Evolutionary conservation across 352 stramenopile genomes (phyloP), one percentile per base, ranked within the genome.

Genomic region (Phytophthora boehmeriae): DNA sequence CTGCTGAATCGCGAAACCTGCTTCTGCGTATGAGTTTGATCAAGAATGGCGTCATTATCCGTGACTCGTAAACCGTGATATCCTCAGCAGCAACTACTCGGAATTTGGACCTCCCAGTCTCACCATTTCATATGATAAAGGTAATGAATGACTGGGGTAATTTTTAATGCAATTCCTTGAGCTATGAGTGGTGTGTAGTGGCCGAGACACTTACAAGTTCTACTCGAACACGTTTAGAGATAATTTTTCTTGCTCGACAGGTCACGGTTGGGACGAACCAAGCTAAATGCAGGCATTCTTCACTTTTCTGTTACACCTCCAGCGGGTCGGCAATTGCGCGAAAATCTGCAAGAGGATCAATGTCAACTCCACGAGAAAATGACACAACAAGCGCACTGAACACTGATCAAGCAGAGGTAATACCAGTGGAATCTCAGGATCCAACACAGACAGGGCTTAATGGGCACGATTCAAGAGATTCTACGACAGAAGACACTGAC

Each of bases 11-110:
- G 25, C 79, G 86, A 51, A 91, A 92, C 53, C 43, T 95, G 27
- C 76, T 94, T 34, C 59, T 96, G 38, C 88, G 88, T 54, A 94
- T 95, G 83, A 94, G 83, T 60, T 38, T 96, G 59, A 60, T 96
- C 17, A 95, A 96, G 63, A 93, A 93, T 71, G 83, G 86, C 67
- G 63, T 95, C 48, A 75, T 94, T 55, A 86, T 95, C 28, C 80
- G 86, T 50, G 86, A 92, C n/a, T 59, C 68, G 19, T 90, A 76
- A 78, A 46, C 17, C 5, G 5, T 16, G 19, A 16, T 22, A 51
- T 23, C 16, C 34, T 20, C 22, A 48, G n/a, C 49, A n/a, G 19
- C n/a, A 22, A n/a, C n/a, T 36, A 35, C 38, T 47, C 27, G 17
- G 52, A 13, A 2, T 19, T 47, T 10, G 8, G 8, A 45, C 16